Conservation (phyloP, 1,139 yeast genomes). For the Blastobotrys ciferrii region DNA sequence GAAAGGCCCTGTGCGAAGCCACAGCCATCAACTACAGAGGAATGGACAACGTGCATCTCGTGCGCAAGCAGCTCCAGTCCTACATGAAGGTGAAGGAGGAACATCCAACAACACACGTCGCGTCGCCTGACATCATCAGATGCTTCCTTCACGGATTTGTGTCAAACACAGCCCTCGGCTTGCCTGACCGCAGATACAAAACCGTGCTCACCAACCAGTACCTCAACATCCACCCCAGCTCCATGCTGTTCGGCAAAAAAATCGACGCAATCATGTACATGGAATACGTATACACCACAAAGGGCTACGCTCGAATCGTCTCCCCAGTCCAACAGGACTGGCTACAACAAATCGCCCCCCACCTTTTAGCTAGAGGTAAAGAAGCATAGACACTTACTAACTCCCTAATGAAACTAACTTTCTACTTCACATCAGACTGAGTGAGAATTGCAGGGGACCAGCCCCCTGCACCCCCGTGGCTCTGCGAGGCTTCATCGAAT, state of each 20-base stretch:
- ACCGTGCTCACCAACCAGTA: constrained; percentile 64
- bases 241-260: constrained; percentile 77
- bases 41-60: constrained; percentile 70
- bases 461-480: no score
- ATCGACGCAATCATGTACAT: constrained; percentile 90
- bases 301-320: constrained; percentile 89
- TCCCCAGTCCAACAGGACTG: constrained; percentile 80
- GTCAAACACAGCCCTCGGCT: constrained; percentile 85
- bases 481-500: no score
- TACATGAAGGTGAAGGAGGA: constrained; percentile 50
- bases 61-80: constrained; percentile 69
- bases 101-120: constrained; percentile 40
- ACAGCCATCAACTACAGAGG: constrained; percentile 75
- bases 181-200: constrained; percentile 91
- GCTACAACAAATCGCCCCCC: constrained; percentile 84
- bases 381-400: constrained; percentile 6
- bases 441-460: no score
- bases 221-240: constrained; percentile 89
- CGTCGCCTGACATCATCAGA: constrained; percentile 58
- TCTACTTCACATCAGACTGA: no score
- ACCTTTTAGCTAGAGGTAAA: constrained; percentile 45
- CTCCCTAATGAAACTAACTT: background rate
- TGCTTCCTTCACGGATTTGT: constrained; percentile 75
- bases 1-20: constrained; percentile 80
- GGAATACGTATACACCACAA: constrained; percentile 89